Evolutionary conservation across 75 land plant species (phyloP).

Genomic region (Cupressus sempervirens): DNA sequence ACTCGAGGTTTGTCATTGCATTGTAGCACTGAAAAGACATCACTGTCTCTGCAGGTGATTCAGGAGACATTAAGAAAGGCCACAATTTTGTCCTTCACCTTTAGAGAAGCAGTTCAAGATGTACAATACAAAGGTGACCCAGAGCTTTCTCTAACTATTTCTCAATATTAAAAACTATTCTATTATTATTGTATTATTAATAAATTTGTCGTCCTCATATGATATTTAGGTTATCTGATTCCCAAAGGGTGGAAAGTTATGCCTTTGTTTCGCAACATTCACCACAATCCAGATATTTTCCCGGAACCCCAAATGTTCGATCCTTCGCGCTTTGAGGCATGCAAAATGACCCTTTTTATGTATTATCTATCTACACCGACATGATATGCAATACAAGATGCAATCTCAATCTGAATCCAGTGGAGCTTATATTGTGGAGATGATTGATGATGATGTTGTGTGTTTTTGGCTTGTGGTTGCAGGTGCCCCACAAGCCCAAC

Average conservation of each 20-base stretch:
- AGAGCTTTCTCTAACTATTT: no score
- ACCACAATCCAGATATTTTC: constrained; percentile 73
- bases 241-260: constrained; percentile 98
- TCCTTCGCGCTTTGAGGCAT: constrained; percentile 87
- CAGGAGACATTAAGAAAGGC: constrained; percentile 78
- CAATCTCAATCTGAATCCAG: no score
- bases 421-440: no score
- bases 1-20: background rate
- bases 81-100: constrained; percentile 72
- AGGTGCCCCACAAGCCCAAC: constrained; percentile 58
- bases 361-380: no score
- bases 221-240: constrained; percentile 70
- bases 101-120: constrained; percentile 84
- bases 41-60: constrained; percentile 47
- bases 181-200: no score
- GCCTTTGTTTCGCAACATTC: constrained; percentile 84
- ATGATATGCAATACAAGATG: no score
- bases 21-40: background rate
- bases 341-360: no score
- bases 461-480: constrained; percentile 10
- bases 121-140: constrained; percentile 68
- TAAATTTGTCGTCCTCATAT: background rate
- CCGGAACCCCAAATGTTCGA: constrained; percentile 80
- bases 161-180: no score
- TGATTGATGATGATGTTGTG: background rate